Evolutionary conservation across 441 rosid species (phyloP).

Genomic region (Macaranga tanarius): DNA sequence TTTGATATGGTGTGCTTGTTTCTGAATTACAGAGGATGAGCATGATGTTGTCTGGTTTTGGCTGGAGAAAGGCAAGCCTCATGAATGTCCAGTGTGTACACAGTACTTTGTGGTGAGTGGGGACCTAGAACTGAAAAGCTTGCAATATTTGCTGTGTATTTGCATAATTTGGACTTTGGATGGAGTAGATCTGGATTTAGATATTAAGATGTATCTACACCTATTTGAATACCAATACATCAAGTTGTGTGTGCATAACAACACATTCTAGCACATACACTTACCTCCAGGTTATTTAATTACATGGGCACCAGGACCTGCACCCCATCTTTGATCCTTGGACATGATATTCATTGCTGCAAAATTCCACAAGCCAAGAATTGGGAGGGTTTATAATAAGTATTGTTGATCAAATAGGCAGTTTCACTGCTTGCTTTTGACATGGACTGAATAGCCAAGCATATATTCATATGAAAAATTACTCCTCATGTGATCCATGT

Average conservation of each 20-base stretch:
- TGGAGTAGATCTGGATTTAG: background rate
- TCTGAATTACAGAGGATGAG: slow-evolving; percentile 68
- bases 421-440: background rate
- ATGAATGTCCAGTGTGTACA: slow-evolving; percentile 89
- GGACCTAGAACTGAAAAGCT: slow-evolving; percentile 14
- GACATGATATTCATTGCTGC: background rate
- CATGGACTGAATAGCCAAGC: background rate
- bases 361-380: background rate
- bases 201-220: background rate
- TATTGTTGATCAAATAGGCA: slow-evolving; percentile 1
- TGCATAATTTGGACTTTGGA: background rate
- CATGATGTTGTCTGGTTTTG: slow-evolving; percentile 99
- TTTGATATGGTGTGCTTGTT: slow-evolving; percentile 10
- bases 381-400: background rate
- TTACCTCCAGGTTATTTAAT: background rate
- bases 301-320: background rate
- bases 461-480: background rate
- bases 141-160: background rate
- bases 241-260: background rate
- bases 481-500: background rate
- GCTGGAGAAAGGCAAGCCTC: slow-evolving; percentile 89
- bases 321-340: background rate
- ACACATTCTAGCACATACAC: background rate
- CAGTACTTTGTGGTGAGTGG: slow-evolving; percentile 82
- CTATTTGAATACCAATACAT: background rate